Evolutionary conservation across 768 basidiomycete species (phyloP).

Genomic region (Mycena filopes): DNA sequence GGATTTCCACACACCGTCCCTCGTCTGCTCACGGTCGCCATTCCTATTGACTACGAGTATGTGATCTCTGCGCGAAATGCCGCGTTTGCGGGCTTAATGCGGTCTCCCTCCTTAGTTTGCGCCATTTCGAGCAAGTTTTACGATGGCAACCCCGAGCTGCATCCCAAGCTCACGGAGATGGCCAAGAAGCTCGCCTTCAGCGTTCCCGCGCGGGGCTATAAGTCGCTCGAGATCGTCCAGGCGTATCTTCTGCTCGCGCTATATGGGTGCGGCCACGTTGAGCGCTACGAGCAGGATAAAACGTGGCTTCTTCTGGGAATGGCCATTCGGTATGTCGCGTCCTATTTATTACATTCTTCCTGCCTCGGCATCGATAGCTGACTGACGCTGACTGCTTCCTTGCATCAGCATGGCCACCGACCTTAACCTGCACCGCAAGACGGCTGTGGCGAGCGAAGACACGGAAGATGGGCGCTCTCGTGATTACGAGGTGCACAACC

Average conservation of each 20-base stretch:
- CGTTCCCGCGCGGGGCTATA: conserved; percentile 88
- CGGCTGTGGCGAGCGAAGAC: conserved; percentile 66
- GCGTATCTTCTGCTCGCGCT: conserved; percentile 90
- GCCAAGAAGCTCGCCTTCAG: conserved; percentile 90
- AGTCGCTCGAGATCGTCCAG: conserved; percentile 95
- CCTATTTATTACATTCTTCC: conserved; percentile 5
- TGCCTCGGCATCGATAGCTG: conserved; percentile 15
- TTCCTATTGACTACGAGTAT: conserved; percentile 93
- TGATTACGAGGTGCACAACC: conserved; percentile 89
- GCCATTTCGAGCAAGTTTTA: conserved; percentile 96
- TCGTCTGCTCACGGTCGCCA: conserved; percentile 94
- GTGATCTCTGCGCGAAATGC: conserved; percentile 41
- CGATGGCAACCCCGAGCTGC: conserved; percentile 81
- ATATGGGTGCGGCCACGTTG: conserved; percentile 95
- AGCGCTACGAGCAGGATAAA: conserved; percentile 95
- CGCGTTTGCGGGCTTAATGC: conserved; percentile 8
- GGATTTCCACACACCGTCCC: conserved; percentile 92
- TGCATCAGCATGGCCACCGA: conserved; percentile 89
- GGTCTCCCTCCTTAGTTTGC: conserved; percentile 69
- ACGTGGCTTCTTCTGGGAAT: conserved; percentile 93
- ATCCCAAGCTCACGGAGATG: conserved; percentile 80
- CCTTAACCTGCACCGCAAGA: conserved; percentile 93
- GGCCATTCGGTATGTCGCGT: conserved; percentile 72
- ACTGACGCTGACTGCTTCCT: conserved; percentile 11
- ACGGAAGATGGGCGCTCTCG: conserved; percentile 83